phyloP scores from a whole-genome alignment of 805 yeast genomes.

The Myxozyma melibiosi region DNA sequence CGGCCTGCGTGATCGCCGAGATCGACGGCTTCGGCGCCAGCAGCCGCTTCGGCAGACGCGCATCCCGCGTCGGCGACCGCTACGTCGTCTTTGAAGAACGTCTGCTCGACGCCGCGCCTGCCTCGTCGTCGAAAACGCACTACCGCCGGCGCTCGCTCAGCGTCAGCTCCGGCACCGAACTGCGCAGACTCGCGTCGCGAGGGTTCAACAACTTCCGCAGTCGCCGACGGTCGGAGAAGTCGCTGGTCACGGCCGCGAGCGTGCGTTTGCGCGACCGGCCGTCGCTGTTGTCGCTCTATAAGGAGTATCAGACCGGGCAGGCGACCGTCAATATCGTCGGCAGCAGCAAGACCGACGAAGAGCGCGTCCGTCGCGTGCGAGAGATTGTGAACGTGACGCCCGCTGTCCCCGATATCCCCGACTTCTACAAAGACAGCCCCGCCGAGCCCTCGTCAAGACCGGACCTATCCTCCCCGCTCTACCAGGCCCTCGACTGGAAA shows the following conservation, averaged over 20 bases:
- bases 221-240: conserved; percentile 1
- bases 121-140: not conserved
- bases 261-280: conserved; percentile 20
- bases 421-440: too few species aligned
- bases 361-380: conserved; percentile 6
- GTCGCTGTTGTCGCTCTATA: conserved; percentile 21
- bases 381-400: not conserved
- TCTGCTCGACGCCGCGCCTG: not conserved
- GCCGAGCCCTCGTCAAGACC: too few species aligned
- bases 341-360: not conserved
- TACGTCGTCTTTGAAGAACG: conserved; percentile 11
- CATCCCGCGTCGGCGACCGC: not conserved
- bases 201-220: conserved; percentile 8
- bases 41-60: not conserved
- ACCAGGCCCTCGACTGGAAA: not conserved
- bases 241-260: conserved; percentile 2
- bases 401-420: not conserved
- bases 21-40: not conserved
- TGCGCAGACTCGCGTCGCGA: conserved; percentile 17
- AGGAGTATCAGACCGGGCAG: conserved; percentile 18
- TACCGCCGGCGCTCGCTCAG: too few species aligned
- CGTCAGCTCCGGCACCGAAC: not conserved
- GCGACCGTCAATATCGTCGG: not conserved
- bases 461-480: not conserved
- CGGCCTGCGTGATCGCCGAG: conserved; percentile 17